Conservation (phyloP, 148 eudicot species). For the Bassia scoparia region DNA sequence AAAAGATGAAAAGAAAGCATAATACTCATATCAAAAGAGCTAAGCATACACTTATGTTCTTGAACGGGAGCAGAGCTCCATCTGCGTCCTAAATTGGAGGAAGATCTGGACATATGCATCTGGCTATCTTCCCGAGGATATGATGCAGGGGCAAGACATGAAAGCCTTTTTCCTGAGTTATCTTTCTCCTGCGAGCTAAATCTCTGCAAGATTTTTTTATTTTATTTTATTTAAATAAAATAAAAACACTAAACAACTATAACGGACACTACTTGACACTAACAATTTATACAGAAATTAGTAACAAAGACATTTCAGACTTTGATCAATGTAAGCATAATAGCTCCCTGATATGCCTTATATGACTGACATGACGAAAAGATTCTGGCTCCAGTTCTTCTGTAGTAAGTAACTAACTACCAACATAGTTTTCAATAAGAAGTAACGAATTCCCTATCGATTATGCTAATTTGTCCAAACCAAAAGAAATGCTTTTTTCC, state of each 20-base stretch:
- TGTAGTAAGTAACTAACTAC: background rate
- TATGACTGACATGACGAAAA: background rate
- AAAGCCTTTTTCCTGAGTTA: conserved; percentile 49
- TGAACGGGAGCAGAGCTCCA: conserved; percentile 57
- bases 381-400: background rate
- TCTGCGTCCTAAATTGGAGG: conserved; percentile 53
- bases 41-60: conserved; percentile 65
- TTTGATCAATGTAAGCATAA: background rate
- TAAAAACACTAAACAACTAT: background rate
- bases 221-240: no score
- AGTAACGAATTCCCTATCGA: background rate
- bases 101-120: conserved; percentile 56
- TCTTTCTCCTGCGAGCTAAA: conserved; percentile 81
- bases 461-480: background rate
- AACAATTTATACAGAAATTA: background rate
- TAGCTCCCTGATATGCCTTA: no score
- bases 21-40: conserved; percentile 1
- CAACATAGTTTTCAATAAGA: background rate
- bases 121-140: conserved; percentile 76
- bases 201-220: conserved; percentile 59
- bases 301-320: background rate
- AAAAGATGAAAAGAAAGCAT: background rate
- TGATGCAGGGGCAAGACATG: conserved; percentile 50
- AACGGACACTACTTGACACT: background rate
- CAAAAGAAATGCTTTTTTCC: background rate